Percentiles rank a stretch among this genome's conserved stretches.
These are phyloP conservation scores for Nissolia schottii DNA, from an alignment of 306 rosid species.

Conservation along the genomic window DNA sequence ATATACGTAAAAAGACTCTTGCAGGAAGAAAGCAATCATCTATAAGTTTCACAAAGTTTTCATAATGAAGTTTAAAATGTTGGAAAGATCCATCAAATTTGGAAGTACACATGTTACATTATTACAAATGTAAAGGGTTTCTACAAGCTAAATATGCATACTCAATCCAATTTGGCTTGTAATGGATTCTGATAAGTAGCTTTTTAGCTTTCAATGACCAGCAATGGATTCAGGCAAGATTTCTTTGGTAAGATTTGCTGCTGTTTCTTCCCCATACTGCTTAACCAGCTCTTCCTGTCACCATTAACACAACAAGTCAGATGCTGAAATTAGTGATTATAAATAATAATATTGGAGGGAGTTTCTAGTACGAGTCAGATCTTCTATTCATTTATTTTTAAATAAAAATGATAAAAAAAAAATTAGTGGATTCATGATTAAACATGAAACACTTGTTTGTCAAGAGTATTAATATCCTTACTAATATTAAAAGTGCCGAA, in stretches of 20 bases:
- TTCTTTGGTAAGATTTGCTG: constrained; percentile 10
- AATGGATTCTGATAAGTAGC: not conserved
- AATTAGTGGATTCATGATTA: too few species aligned
- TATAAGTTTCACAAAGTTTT: not conserved
- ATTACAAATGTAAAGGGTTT: not conserved
- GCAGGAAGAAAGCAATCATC: too few species aligned
- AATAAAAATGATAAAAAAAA: too few species aligned
- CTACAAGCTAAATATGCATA: not conserved
- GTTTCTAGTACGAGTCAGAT: too few species aligned
- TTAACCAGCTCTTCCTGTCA: constrained; percentile 33
- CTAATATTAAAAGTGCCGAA: too few species aligned
- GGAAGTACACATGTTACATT: not conserved
- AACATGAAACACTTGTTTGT: too few species aligned
- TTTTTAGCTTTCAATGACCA: not conserved
- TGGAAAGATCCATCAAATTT: not conserved
- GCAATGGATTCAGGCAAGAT: not conserved
- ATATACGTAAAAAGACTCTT: too few species aligned
- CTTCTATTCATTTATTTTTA: too few species aligned
- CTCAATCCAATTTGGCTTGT: not conserved
- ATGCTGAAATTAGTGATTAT: not conserved
- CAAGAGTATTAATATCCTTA: too few species aligned
- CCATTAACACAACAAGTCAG: constrained; percentile 14
- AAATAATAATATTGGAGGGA: too few species aligned
- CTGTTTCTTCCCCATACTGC: constrained; percentile 23
- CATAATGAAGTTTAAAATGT: not conserved